Conservation (phyloP, 2,329 filamentous ascomycete species). For the Xylaria sp. region DNA sequence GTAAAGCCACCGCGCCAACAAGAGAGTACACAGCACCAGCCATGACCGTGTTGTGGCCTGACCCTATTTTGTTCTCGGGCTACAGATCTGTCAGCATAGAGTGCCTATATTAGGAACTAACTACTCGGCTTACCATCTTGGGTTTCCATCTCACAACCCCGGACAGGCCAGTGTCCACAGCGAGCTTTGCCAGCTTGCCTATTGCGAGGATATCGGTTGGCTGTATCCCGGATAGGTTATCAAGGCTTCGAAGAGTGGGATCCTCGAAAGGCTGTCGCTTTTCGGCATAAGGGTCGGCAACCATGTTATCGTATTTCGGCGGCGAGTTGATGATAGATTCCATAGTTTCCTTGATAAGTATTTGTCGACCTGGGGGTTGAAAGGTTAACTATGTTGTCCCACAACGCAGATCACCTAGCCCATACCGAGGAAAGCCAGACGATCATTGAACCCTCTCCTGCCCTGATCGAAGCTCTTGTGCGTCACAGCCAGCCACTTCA, state of each 20-base stretch:
- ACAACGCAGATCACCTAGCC: constrained; percentile 13
- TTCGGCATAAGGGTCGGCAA: constrained; percentile 50
- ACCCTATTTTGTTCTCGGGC: constrained; percentile 71
- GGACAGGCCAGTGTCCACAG: constrained; percentile 70
- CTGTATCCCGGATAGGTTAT: constrained; percentile 68
- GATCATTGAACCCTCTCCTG: constrained; percentile 90
- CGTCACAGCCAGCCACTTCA: constrained; percentile 96
- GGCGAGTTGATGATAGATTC: constrained; percentile 67
- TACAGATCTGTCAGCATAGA: constrained; percentile 39
- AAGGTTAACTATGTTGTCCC: constrained; percentile 17
- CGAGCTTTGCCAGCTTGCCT: constrained; percentile 70
- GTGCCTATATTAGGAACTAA: neutral
- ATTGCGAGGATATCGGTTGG: constrained; percentile 68
- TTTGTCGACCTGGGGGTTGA: constrained; percentile 37
- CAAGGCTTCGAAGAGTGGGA: constrained; percentile 72
- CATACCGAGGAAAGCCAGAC: constrained; percentile 85
- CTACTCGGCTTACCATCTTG: constrained; percentile 65
- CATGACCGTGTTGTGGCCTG: constrained; percentile 76
- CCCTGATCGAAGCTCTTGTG: constrained; percentile 99
- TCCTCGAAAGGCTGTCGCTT: constrained; percentile 72
- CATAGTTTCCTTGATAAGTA: constrained; percentile 45
- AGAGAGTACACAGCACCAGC: constrained; percentile 83
- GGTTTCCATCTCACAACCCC: constrained; percentile 89
- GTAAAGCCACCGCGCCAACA: constrained; percentile 85
- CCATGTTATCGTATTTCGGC: constrained; percentile 33